A percentile compares a stretch with the other conserved stretches of the same genome.
phyloP scores from a whole-genome alignment of 1,139 yeast genomes.

The Taphrina confusa region DNA sequence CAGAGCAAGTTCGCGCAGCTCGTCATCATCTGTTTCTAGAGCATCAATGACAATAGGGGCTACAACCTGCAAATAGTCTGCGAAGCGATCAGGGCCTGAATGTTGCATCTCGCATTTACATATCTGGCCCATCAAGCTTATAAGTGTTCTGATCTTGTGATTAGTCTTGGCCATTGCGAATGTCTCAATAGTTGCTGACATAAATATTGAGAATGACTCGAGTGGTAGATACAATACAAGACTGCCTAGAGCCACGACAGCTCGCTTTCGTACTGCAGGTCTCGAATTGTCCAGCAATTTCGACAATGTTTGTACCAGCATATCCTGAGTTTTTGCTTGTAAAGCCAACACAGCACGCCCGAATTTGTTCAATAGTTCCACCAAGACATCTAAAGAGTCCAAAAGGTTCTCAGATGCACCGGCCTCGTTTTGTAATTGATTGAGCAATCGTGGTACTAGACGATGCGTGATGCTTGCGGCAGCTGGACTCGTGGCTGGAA shows the following conservation, averaged over 20 bases:
- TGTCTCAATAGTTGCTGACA: conserved; percentile 40
- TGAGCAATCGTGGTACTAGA: conserved; percentile 47
- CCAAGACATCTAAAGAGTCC: conserved; percentile 65
- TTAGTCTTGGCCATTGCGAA: conserved; percentile 39
- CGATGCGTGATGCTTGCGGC: conserved; percentile 45
- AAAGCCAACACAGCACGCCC: conserved; percentile 53
- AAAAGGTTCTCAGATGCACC: conserved; percentile 17
- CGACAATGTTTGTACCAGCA: conserved; percentile 45
- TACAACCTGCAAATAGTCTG: conserved; percentile 40
- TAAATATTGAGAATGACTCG: conserved; percentile 44
- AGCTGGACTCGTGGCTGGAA: conserved; percentile 46
- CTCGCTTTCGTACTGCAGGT: conserved; percentile 47
- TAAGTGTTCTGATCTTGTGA: conserved; percentile 40
- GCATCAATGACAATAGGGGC: conserved; percentile 42
- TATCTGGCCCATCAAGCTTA: conserved; percentile 42
- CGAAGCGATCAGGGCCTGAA: conserved; percentile 43
- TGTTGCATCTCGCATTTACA: conserved; percentile 39
- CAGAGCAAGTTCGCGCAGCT: conserved; percentile 46
- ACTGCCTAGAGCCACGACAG: conserved; percentile 59
- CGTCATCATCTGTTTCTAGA: conserved; percentile 42
- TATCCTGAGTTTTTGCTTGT: conserved; percentile 40
- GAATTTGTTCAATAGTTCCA: conserved; percentile 59
- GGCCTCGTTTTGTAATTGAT: conserved; percentile 23
- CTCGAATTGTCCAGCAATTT: conserved; percentile 41
- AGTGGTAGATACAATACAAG: conserved; percentile 50